Percentiles rank a stretch among this genome's conserved stretches.
phyloP scores from a whole-genome alignment of 192 early-diverging fungal genomes.

The Podila epicladia region DNA sequence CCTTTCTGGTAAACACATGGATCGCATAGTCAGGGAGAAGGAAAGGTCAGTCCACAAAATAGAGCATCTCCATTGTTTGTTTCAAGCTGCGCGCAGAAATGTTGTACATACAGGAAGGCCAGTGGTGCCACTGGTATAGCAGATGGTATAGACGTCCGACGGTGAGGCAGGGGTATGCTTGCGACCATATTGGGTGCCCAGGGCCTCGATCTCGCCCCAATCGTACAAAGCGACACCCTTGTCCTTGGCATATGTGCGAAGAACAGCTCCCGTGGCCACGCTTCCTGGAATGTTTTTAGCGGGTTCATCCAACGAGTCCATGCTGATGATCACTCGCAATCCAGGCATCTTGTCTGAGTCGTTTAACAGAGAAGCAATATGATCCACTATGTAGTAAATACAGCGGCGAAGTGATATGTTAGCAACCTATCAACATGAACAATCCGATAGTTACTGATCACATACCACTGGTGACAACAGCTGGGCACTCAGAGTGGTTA shows the following conservation, averaged over 20 bases:
- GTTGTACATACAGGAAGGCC: conserved; percentile 74
- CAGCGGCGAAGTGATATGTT: not conserved
- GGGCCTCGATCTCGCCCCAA: conserved; percentile 63
- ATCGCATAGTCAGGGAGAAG: not conserved
- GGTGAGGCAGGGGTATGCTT: conserved; percentile 67
- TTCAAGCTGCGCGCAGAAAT: not conserved
- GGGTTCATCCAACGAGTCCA: conserved; percentile 72
- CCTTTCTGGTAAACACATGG: conserved; percentile 40
- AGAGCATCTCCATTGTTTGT: not conserved
- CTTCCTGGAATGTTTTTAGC: conserved; percentile 22
- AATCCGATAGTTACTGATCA: not conserved
- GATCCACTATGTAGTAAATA: conserved; percentile 41
- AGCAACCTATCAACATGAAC: not conserved
- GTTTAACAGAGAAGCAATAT: conserved; percentile 59
- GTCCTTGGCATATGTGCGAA: conserved; percentile 73
- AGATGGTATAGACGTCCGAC: conserved; percentile 75
- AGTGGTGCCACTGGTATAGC: conserved; percentile 90
- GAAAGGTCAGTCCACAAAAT: not conserved
- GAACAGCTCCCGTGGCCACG: conserved; percentile 23
- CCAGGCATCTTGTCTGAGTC: conserved; percentile 67
- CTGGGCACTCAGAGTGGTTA: conserved; percentile 81
- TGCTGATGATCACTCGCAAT: conserved; percentile 78
- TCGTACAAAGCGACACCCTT: conserved; percentile 68
- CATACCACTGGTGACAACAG: conserved; percentile 70
- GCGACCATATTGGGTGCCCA: conserved; percentile 65